Evolutionary conservation across 768 basidiomycete species (phyloP), one percentile per base, ranked within the genome.

Genomic region (Leccinum broughii): DNA sequence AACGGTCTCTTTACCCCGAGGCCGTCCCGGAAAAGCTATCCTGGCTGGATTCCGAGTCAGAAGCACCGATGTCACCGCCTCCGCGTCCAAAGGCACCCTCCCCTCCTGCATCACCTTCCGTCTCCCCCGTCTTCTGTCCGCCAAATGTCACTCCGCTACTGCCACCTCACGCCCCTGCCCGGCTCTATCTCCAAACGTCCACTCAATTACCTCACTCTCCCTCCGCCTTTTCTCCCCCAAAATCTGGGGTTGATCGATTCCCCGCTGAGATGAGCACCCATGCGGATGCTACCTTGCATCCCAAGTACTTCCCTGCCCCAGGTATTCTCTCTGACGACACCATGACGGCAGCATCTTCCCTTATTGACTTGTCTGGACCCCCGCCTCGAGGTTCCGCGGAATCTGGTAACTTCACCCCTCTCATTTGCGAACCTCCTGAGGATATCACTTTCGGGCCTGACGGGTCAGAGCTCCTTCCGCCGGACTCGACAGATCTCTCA

Each of bases 341-440:
- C 6, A 52, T 64, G 49, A 68, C 62, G 61, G 63, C 64, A 62
- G 9, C 22, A 8, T 32, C 68, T 54, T 66, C 61, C 56, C 55
- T 63, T 7, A 61, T 35, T n/a, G 58, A 54, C 17, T 28, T 35
- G 57, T 57, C 62, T 63, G 60, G 54, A 56, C 52, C 52, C n/a
- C 37, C 56, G 14, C 57, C 60, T 60, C 62, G 56, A 55, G 60
- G 60, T 44, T 46, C 70, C 67, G 65, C 65, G 69, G 67, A 63
- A 67, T 59, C 61, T 69, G 64, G 71, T 22, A 62, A 30, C 14
- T 73, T 69, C 62, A 63, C 55, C 28, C 68, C 68, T 44, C 55
- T 72, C 46, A 64, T 72, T 58, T 72, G 71, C 58, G 70, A 72
- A 56, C 66, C 71, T 58, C 71, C 71, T 53, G 71, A 72, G 51